Percentiles rank a stretch among this genome's conserved stretches.
phyloP scores from a whole-genome alignment of 1,284 basidiomycete species.

The Flammula alnicola region DNA sequence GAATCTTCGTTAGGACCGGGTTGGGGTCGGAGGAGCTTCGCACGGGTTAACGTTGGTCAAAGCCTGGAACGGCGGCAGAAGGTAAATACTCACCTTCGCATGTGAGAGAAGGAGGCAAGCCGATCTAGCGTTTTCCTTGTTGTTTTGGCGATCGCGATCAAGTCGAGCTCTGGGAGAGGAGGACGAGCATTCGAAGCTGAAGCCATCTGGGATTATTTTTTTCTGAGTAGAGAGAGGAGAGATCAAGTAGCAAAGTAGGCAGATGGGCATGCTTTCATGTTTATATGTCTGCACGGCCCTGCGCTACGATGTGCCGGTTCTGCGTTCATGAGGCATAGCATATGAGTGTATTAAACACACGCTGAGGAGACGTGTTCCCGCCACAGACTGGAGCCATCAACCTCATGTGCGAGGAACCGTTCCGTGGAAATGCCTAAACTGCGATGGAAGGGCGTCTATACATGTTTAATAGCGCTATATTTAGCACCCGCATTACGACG shows the following conservation, averaged over 20 bases:
- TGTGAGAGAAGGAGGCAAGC: constrained; percentile 40
- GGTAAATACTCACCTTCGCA: constrained; percentile 26
- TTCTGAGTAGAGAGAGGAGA: too few species aligned
- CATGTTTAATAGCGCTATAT: too few species aligned
- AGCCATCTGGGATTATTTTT: too few species aligned
- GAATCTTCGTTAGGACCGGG: constrained; percentile 33
- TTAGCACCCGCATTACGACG: too few species aligned
- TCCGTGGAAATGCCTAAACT: background rate
- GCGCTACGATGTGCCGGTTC: too few species aligned
- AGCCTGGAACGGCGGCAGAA: background rate
- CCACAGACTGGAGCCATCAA: background rate
- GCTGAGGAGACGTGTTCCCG: background rate
- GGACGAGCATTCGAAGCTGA: constrained; percentile 5
- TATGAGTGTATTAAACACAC: constrained; percentile 5
- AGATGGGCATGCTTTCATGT: too few species aligned
- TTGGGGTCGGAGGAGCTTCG: constrained; percentile 17
- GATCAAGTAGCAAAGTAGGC: too few species aligned
- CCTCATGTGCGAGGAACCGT: constrained; percentile 3
- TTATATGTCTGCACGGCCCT: too few species aligned
- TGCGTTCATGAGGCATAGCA: constrained; percentile 2
- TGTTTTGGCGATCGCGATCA: constrained; percentile 31
- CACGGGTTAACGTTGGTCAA: too few species aligned
- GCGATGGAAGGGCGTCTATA: background rate
- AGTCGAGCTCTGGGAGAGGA: constrained; percentile 27
- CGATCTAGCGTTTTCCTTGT: constrained; percentile 42